Base-by-base conservation (phyloP, 306 rosid genomes). In the Datisca glomerata region DNA sequence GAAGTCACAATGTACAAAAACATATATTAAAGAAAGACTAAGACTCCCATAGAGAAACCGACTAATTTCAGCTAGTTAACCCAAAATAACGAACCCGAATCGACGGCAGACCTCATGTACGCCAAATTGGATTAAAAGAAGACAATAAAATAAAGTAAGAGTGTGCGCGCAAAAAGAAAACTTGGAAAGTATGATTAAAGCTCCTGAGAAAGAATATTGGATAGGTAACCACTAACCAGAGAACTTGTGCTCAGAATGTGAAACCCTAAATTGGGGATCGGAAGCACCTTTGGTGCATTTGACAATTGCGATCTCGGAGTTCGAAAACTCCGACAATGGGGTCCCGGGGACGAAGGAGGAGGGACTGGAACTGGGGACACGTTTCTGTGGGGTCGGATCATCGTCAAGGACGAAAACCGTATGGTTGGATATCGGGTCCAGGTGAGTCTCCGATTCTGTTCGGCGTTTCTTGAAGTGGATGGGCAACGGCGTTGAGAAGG, bases 371-470 rank as follows among this genome's bases (percentile, higher is more conserved):
- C 49, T 6, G 23, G 24, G 14, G 16, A 29, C 45, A 14, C 49
- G 57, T 42, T 80, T 79, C 43, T 64, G 49, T 0, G 94, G 93
- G 21, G 93, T 87, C 20, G 89, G 93, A 44, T 73, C 94, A 42
- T 79, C 93, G 69, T 76, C 89, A 56, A 87, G 29, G 61, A 83
- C 38, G 29, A 83, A 35, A 16, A 74, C 76, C 11, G 76, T 38
- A 12, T 61, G 45, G 45, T 19, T 52, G 7, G 56, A 63, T 44
- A 68, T 45, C 2, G 68, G 58, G 11, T 64, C 55, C 23, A n/a
- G n/a, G n/a, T n/a, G n/a, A n/a, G n/a, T n/a, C n/a, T n/a, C n/a
- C n/a, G 64, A 28, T 56, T 40, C 63, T 17, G 79, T 61, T 43
- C 79, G 70, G 53, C 78, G 87, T 56, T 72, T 82, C 71, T 87